Evolutionary conservation across 1,284 basidiomycete genomes (phyloP), one percentile per base, ranked within the genome.

Genomic region (Fomitopsis pinicola): DNA sequence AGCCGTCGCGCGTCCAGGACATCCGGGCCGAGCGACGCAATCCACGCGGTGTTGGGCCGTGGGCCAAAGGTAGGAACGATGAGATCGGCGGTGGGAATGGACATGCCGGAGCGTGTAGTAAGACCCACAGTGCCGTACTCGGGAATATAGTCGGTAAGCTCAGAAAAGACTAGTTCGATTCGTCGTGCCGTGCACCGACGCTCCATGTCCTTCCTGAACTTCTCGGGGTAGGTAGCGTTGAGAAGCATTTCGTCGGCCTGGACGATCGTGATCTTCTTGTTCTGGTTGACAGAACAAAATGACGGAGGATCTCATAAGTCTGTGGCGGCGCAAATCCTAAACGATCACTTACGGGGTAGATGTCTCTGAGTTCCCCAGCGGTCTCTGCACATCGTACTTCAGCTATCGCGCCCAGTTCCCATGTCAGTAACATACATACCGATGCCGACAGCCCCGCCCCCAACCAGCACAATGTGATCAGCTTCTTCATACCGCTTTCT

Each of bases 261-360:
- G 1, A 91, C 81, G 54, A 91, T 80, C 4, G 87, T 89, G 17
- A 91, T 80, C 62, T 80, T 79, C 72, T 84, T 88, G 22, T 76
- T 69, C 82, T 88, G 68, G 5, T 17, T 52, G 58, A 36, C 55
- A 56, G 14, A 52, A 9, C 38, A 57, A 19, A 12, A 30, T 12
- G 35, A 54, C n/a, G 9, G n/a, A 40, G 33, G 33, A 48, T 38
- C 33, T 38, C n/a, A 46, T 30, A 8, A 19, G 14, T 0, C 42
- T 67, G 40, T 22, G 42, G 35, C 40, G 36, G 59, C 30, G 17
- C 10, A 22, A 44, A 12, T 15, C 5, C 78, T 67, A 56, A 30
- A 89, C 69, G 3, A 59, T 63, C 59, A 58, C 60, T 35, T 46
- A 62, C 61, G 14, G 61, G 55, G 44, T 58, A 62, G 8, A 45